These are phyloP conservation scores for Cryptosporidium ryanae DNA, from an alignment of 169 alveolate genomes.

Conservation along the genomic window DNA sequence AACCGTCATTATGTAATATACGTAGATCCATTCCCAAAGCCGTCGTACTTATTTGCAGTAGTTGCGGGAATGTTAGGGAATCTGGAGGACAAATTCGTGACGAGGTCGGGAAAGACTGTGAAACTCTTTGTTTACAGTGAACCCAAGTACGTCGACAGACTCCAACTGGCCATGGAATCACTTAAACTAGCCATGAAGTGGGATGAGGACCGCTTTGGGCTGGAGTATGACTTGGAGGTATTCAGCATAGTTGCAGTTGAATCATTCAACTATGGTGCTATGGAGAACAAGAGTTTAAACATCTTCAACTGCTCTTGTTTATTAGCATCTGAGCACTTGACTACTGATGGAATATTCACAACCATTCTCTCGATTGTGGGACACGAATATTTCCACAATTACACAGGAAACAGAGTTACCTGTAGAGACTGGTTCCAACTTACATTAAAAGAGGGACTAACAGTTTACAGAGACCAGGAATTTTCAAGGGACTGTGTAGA, in stretches of 20 bases:
- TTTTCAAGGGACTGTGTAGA: constrained; percentile 85
- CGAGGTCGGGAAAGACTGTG: constrained; percentile 84
- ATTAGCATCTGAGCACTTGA: constrained; percentile 87
- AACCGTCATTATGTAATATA: constrained; percentile 85
- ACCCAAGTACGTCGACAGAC: constrained; percentile 83
- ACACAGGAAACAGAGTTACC: constrained; percentile 94
- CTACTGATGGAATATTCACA: constrained; percentile 89
- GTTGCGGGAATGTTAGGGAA: constrained; percentile 90
- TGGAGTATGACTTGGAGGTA: constrained; percentile 90
- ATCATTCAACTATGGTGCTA: constrained; percentile 93
- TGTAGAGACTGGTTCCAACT: constrained; percentile 94
- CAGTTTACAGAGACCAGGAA: constrained; percentile 91
- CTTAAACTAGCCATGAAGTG: constrained; percentile 90
- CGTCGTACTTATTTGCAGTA: constrained; percentile 92
- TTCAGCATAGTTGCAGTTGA: constrained; percentile 90
- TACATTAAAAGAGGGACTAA: constrained; percentile 93
- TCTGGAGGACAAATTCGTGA: constrained; percentile 82
- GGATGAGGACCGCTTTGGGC: constrained; percentile 92
- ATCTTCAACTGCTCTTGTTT: constrained; percentile 89
- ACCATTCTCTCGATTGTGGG: constrained; percentile 89
- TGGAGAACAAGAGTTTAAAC: constrained; percentile 93
- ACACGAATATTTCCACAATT: constrained; percentile 93
- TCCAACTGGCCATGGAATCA: constrained; percentile 89
- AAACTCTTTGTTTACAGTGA: constrained; percentile 85
- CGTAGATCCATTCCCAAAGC: constrained; percentile 92